Evolutionary conservation across 2,329 filamentous ascomycete species (phyloP), one percentile per base, ranked within the genome.

Genomic region (Waltergamsia citrina): DNA sequence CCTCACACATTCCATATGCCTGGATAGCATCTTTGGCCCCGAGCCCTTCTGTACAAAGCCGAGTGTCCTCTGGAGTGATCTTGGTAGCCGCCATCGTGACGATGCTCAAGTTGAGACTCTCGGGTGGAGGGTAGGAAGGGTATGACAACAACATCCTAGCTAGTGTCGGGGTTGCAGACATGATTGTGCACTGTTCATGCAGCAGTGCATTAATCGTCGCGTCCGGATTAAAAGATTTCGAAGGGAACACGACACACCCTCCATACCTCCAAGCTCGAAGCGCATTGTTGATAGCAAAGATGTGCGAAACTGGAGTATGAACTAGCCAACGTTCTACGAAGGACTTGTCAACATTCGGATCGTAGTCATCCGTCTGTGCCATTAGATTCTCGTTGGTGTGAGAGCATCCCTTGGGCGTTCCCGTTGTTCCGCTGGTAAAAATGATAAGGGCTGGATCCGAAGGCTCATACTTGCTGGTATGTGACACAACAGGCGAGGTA

Each of bases 381-480:
- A 58, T 48, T n/a, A 62, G 36, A 36, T 62, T 65, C 20, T 48
- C 41, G 41, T 56, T 53, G 6, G 59, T 62, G 38, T 65, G 56
- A 11, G 53, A 51, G 37, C 63, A 67, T 31, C 57, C 63, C 42
- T 69, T 69, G 5, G 65, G 62, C 1, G 56, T 45, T 6, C 60
- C 62, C 1, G 63, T 67, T n/a, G 64, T 69, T 15, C 65, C 65
- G 41, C 63, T 67, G 15, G 64, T 69, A 45, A 69, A 68, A 21
- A 67, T 49, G 31, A 69, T 56, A 27, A 66, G 49, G 6, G 55
- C 54, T 6, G 45, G 50, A 30, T 24, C 5, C n/a, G n/a, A n/a
- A n/a, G n/a, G n/a, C n/a, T n/a, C n/a, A n/a, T n/a, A n/a, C n/a
- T n/a, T n/a, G n/a, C n/a, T n/a, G n/a, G n/a, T n/a, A n/a, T n/a